Evolutionary conservation across 176 grass and related monocot species (phyloP).

Genomic region (Aegilops sharonensis): DNA sequence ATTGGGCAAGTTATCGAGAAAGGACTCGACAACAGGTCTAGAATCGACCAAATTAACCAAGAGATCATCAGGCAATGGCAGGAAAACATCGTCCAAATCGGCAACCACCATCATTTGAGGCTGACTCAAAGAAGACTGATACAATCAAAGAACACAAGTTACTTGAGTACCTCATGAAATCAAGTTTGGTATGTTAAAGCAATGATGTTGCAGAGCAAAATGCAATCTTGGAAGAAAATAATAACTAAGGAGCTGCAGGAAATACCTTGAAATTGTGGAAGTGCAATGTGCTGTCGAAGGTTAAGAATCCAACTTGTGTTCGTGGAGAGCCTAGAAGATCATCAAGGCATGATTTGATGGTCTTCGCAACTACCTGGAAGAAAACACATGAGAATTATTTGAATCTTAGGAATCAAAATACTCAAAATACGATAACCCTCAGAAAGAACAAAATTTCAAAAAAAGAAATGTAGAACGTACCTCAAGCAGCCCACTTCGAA

Average conservation of each 20-base stretch:
- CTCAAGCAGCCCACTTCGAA: constrained; percentile 74
- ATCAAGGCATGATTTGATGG: constrained; percentile 91
- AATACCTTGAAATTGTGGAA: constrained; percentile 98
- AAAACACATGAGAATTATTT: constrained; percentile 14
- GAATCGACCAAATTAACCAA: constrained; percentile 94
- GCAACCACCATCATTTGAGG: constrained; percentile 96
- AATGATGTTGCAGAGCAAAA: background rate
- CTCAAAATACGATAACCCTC: background rate
- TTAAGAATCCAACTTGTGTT: constrained; percentile 96
- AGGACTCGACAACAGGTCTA: constrained; percentile 72
- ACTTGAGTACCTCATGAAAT: constrained; percentile 9
- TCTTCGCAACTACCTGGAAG: constrained; percentile 78
- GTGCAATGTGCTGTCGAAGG: constrained; percentile 88
- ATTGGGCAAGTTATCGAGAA: constrained; percentile 91
- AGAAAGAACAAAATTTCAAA: constrained; percentile 9
- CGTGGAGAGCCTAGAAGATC: constrained; percentile 76
- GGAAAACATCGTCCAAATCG: constrained; percentile 86
- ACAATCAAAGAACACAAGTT: constrained; percentile 31
- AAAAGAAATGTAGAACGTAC: constrained; percentile 37
- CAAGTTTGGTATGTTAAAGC: background rate
- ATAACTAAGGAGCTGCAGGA: constrained; percentile 6
- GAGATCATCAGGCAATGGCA: constrained; percentile 93
- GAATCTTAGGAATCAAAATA: background rate
- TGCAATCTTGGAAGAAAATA: background rate
- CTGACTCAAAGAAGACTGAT: constrained; percentile 86